A percentile compares a stretch with the other conserved stretches of the same genome.
phyloP scores from a whole-genome alignment of 2,329 filamentous ascomycete genomes.

The Chaetomium olivaceum region DNA sequence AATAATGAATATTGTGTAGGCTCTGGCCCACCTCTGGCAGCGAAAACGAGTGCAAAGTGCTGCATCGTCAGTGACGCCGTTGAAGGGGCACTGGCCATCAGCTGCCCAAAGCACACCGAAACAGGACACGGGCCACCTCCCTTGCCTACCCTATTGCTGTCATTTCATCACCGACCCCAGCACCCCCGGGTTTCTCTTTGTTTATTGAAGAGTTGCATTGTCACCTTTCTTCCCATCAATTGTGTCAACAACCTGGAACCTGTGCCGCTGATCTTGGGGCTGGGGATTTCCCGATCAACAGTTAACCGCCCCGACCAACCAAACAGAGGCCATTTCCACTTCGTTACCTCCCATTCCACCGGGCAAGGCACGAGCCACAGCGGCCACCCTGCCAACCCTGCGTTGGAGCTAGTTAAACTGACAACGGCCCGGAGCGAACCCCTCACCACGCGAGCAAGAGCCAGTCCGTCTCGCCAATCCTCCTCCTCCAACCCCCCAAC shows the following conservation, averaged over 20 bases:
- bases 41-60: background rate
- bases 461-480: constrained; percentile 22
- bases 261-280: constrained; percentile 1
- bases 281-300: constrained; percentile 17
- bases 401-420: constrained; percentile 23
- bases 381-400: constrained; percentile 13
- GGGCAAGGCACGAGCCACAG: constrained; percentile 4
- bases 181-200: constrained; percentile 1
- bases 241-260: constrained; percentile 11
- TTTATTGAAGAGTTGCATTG: constrained; percentile 6
- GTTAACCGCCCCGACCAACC: constrained; percentile 28
- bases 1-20: background rate
- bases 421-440: constrained; percentile 28
- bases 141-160: background rate
- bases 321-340: constrained; percentile 27
- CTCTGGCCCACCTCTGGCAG: background rate
- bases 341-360: constrained; percentile 6
- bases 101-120: background rate
- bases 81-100: constrained; percentile 14
- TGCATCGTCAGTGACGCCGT: constrained; percentile 2
- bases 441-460: constrained; percentile 28
- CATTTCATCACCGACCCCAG: background rate
- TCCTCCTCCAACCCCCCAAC: constrained; percentile 12
- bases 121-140: background rate
- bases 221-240: constrained; percentile 26